Evolutionary conservation across 495 filamentous ascomycete species (phyloP), one percentile per base, ranked within the genome.

Genomic region (Penicillium angulare): DNA sequence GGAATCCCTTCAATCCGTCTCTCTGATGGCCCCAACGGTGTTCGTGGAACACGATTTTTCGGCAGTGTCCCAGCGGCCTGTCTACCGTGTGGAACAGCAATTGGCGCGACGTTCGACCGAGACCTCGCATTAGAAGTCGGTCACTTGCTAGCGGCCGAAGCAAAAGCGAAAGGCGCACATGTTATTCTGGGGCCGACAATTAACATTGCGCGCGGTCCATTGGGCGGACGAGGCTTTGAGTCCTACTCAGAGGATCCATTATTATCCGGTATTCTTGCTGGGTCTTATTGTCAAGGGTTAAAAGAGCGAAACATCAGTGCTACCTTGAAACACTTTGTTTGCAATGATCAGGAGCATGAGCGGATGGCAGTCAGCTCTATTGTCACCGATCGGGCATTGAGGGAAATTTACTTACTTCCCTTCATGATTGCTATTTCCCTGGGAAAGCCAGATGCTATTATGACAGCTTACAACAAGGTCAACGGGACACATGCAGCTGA

Each of bases 381-480:
- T 40, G 69, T 91, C 16, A 83, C 84, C 1, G 76, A 85, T 47
- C 77, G 88, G n/a, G 83, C 88, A 12, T 57, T 91, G 60, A 79
- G 87, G n/a, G 89, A 93, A 68, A 84, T 92, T n/a, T 91, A 90
- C 55, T 66, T 86, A 7, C 61, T 85, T 41, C 85, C 87, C 0
- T 91, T 90, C 60, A 80, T 86, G 64, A 69, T 88, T 36, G 86
- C 82, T 3, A 71, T 89, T 31, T 64, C 76, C 3, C 76, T 82
- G 17, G 66, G 72, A 1, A 64, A 77, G 24, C 84, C 86, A 1
- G 75, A 71, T 27, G 79, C 82, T 1, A 69, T 89, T 21, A 90
- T 91, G 87, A 86, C 82, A 16, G 76, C 79, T 17, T 92, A 90
- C 55, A 89, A 88, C 50, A 81, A 83, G 42, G 74, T 90, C 18